Evolutionary conservation across 495 filamentous ascomycete genomes (phyloP), one percentile per base, ranked within the genome.

Genomic region (Usnea hakonensis): DNA sequence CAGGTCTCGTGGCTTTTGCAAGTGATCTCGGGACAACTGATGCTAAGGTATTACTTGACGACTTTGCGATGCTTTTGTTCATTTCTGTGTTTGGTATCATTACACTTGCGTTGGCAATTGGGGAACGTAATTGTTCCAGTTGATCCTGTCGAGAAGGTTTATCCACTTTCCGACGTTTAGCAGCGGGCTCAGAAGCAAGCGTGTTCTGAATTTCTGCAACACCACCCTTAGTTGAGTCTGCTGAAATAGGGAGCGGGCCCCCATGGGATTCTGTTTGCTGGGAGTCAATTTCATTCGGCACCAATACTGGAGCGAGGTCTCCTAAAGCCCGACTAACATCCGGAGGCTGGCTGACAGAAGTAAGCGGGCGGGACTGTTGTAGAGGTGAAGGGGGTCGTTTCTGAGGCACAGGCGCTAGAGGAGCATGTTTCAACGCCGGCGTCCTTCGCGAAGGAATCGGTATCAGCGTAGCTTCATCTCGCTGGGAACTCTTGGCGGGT

Each of bases 161-260:
- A n/a, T 43, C 46, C 11, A 37, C 44, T 48, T 58, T 62, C 33
- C 63, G 63, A n/a, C 61, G 65, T 52, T 69, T 69, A 4, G 67
- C 35, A 30, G 61, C 60, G 54, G 62, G 60, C 44, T n/a, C 36
- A 52, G 28, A 3, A 23, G 19, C 54, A 52, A 57, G 58, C 8
- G 60, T 58, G 16, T 28, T 10, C 1, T 14, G 16, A 9, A 0
- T 32, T 52, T 52, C 28, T 17, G 28, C 48, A 30, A 9, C 28
- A 28, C 28, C n/a, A 30, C 28, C 28, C 30, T 17, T 5, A 32
- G 11, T 5, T 16, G n/a, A 9, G 30, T 5, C 16, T 9, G 26
- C 32, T 52, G 48, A 32, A 19, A 26, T 13, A 30, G 44, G 35
- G n/a, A 23, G 28, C 17, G 58, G n/a, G 21, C n/a, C 37, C 9